Evolutionary conservation across 176 grass and related monocot species (phyloP).

Genomic region (Cenchrus purpureus): DNA sequence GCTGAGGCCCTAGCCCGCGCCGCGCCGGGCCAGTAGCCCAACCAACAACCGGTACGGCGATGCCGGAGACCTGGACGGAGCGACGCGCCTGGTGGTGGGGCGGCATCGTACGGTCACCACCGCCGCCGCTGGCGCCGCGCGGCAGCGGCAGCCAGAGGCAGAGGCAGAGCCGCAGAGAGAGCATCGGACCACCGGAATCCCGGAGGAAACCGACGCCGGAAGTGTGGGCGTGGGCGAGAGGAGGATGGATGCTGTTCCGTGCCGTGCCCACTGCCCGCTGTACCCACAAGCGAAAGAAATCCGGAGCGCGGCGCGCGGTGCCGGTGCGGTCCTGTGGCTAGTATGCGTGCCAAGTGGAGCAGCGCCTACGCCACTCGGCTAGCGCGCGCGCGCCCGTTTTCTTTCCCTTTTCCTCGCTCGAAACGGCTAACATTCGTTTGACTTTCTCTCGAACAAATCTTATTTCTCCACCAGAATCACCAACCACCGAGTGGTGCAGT

Average conservation of each 20-base stretch:
- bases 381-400: not conserved
- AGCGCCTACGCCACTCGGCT: not conserved
- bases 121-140: not conserved
- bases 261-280: not conserved
- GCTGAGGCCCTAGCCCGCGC: not conserved
- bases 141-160: not conserved
- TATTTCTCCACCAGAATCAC: too few relatives aligned
- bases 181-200: slow-evolving; percentile 16
- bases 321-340: not conserved
- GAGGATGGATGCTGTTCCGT: slow-evolving; percentile 4
- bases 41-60: not conserved
- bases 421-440: slow-evolving; percentile 6
- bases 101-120: not conserved
- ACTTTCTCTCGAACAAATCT: too few relatives aligned
- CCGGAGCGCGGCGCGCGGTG: slow-evolving; percentile 7
- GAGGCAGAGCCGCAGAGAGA: not conserved
- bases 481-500: too few relatives aligned
- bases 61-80: slow-evolving; percentile 1
- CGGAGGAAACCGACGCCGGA: not conserved
- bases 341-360: not conserved
- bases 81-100: not conserved
- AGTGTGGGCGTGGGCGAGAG: not conserved
- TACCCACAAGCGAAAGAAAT: not conserved
- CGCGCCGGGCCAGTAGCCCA: not conserved
- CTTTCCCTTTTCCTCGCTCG: slow-evolving; percentile 1